Evolutionary conservation across 75 land plant genomes (phyloP).

Genomic region (Picea glauca): DNA sequence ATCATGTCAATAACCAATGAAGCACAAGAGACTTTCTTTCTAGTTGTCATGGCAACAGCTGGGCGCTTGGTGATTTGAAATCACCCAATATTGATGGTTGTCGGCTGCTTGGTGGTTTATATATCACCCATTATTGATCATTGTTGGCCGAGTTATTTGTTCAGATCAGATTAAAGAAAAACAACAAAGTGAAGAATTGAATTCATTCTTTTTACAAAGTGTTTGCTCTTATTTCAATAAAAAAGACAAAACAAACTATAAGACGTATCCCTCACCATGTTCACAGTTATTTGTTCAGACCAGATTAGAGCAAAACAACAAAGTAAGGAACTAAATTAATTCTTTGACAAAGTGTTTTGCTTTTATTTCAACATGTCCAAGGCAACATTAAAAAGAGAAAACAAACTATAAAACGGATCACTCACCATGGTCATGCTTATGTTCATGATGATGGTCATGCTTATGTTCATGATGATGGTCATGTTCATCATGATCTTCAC

Average conservation of each 20-base stretch:
- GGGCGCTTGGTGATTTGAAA: neutral
- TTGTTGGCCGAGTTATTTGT: neutral
- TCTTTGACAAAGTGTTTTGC: neutral
- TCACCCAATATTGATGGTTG: no score
- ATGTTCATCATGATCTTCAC: conserved; percentile 51
- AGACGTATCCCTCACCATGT: conserved; percentile 37
- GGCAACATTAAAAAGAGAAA: neutral
- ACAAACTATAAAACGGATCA: neutral
- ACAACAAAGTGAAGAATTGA: neutral
- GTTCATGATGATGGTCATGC: conserved; percentile 52
- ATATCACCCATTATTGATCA: neutral
- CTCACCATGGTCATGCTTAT: conserved; percentile 62
- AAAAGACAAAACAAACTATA: neutral
- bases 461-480: conserved; percentile 53
- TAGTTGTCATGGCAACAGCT: neutral
- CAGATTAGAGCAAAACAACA: neutral
- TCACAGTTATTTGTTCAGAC: conserved; percentile 9
- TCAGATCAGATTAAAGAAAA: neutral
- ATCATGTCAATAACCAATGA: neutral
- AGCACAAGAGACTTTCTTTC: neutral
- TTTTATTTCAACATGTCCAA: neutral
- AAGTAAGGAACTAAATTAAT: neutral
- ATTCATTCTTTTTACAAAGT: neutral
- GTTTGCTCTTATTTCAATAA: neutral
- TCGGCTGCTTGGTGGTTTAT: neutral